Conservation (phyloP, 805 yeast species). For the Yarrowia sp. region DNA sequence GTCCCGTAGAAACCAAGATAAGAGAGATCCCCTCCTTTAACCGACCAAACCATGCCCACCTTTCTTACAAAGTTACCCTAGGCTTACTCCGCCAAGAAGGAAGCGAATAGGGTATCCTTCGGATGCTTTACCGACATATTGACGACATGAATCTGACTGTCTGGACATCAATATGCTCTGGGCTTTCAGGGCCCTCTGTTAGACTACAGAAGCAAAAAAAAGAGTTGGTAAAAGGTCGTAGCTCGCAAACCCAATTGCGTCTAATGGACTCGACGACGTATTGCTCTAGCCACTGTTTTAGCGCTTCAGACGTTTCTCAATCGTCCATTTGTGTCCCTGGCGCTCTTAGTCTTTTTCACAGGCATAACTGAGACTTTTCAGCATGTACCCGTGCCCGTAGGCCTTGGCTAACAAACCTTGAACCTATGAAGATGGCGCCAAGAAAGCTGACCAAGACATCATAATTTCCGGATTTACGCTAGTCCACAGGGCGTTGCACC, state of each 20-base stretch:
- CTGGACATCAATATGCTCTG: background rate
- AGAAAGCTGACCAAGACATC: background rate
- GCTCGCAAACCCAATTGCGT: too few relatives aligned
- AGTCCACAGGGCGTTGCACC: background rate
- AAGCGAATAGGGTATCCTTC: background rate
- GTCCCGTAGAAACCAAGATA: background rate
- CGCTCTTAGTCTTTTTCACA: background rate
- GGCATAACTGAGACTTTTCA: background rate
- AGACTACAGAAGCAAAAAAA: background rate
- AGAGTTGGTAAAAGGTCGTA: too few relatives aligned
- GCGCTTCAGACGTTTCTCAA: too few relatives aligned
- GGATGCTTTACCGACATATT: conserved; percentile 9
- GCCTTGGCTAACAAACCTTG: background rate
- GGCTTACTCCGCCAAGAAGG: background rate
- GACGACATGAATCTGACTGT: too few relatives aligned
- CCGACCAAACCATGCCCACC: conserved; percentile 1
- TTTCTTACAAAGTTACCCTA: background rate
- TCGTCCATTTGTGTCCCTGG: too few relatives aligned
- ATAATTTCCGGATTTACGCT: background rate
- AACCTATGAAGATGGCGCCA: background rate
- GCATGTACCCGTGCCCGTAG: background rate
- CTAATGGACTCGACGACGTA: too few relatives aligned
- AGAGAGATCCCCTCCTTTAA: background rate
- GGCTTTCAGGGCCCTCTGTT: background rate
- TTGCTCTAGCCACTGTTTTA: too few relatives aligned